Percentiles rank a stretch among this genome's conserved stretches.
Conservation (phyloP, 1,139 yeast genomes). For the Pneumocystis sp. region DNA sequence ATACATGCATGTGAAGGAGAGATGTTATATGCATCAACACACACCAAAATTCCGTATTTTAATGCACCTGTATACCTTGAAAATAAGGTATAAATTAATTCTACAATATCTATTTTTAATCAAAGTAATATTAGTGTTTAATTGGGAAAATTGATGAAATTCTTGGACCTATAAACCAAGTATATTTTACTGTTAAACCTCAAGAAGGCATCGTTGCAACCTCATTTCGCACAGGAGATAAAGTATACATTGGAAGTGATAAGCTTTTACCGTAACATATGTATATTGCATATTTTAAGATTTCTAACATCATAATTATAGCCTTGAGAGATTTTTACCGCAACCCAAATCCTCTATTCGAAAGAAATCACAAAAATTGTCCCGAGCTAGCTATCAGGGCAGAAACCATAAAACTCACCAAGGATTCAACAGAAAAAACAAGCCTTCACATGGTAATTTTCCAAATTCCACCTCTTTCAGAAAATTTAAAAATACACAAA, state of each 20-base stretch:
- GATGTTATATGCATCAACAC: slow-evolving; percentile 87
- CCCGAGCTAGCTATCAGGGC: background rate
- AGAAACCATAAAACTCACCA: background rate
- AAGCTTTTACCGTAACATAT: slow-evolving; percentile 78
- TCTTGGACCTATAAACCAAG: slow-evolving; percentile 93
- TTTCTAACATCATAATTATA: background rate
- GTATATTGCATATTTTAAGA: background rate
- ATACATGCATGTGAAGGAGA: slow-evolving; percentile 93
- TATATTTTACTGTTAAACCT: slow-evolving; percentile 88
- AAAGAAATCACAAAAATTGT: background rate
- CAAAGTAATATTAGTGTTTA: slow-evolving; percentile 35
- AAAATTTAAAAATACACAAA: background rate
- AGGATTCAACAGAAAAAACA: background rate
- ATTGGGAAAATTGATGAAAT: slow-evolving; percentile 98
- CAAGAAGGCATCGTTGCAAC: slow-evolving; percentile 89
- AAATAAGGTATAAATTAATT: slow-evolving; percentile 31
- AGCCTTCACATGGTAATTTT: background rate
- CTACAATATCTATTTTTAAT: background rate
- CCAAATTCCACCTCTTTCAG: background rate
- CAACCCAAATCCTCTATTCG: background rate
- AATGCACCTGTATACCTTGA: slow-evolving; percentile 96
- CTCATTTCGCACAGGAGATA: slow-evolving; percentile 89
- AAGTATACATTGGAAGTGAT: slow-evolving; percentile 88
- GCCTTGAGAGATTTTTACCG: slow-evolving; percentile 1
- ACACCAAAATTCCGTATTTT: slow-evolving; percentile 90